Evolutionary conservation across 306 rosid species (phyloP).

Genomic region (Begonia peltatifolia): DNA sequence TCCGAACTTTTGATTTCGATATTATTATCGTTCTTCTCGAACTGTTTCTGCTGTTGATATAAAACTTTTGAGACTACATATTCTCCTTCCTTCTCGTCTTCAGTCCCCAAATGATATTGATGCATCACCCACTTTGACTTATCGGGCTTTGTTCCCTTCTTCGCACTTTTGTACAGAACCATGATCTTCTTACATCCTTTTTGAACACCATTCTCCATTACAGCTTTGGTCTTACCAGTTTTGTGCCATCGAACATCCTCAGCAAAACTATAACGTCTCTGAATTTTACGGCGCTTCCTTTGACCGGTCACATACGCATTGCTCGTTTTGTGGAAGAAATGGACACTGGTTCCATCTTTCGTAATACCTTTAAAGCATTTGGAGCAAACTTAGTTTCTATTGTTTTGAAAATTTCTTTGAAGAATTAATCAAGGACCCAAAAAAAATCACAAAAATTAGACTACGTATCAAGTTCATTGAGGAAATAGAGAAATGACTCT

Average conservation of each 20-base stretch:
- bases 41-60: constrained; percentile 44
- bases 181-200: constrained; percentile 81
- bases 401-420: not conserved
- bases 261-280: constrained; percentile 13
- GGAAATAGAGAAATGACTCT: not conserved
- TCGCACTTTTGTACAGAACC: constrained; percentile 52
- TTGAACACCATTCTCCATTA: constrained; percentile 21
- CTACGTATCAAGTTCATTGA: not conserved
- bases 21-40: constrained; percentile 26
- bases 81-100: constrained; percentile 63
- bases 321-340: constrained; percentile 56
- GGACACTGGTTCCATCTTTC: constrained; percentile 65
- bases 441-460: not conserved
- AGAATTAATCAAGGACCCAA: not conserved
- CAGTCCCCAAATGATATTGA: constrained; percentile 79
- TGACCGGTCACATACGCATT: constrained; percentile 79
- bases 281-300: constrained; percentile 47
- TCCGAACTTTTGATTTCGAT: constrained; percentile 30
- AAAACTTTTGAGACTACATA: constrained; percentile 68
- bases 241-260: constrained; percentile 53
- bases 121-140: constrained; percentile 82
- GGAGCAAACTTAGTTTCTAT: not conserved
- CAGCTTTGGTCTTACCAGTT: constrained; percentile 37
- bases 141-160: constrained; percentile 44
- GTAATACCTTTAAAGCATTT: constrained; percentile 44